phyloP scores from a whole-genome alignment of 1,139 yeast species.

The Candida neerlandica region DNA sequence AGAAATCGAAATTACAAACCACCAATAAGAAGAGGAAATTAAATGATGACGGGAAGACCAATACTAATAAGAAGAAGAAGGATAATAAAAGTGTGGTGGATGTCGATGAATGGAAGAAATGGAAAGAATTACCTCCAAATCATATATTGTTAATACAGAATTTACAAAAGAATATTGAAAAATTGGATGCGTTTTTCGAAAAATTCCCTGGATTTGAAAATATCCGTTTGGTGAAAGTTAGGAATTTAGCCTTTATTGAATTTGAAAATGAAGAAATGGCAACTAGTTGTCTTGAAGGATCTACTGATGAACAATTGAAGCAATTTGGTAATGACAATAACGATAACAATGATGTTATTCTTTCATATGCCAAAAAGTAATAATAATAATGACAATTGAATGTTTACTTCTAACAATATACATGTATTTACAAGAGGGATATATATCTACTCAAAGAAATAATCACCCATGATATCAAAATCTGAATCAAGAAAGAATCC shows the following conservation, averaged over 20 bases:
- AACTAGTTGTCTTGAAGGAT: constrained; percentile 24
- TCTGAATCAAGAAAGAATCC: constrained; percentile 9
- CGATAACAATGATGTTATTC: constrained; percentile 17
- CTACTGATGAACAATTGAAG: constrained; percentile 13
- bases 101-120: constrained; percentile 22
- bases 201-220: constrained; percentile 61
- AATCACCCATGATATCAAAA: constrained; percentile 10
- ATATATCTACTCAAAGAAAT: neutral
- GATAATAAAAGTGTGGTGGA: constrained; percentile 15
- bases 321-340: constrained; percentile 23
- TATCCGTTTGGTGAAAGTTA: constrained; percentile 64
- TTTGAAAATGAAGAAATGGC: constrained; percentile 53
- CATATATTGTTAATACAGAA: constrained; percentile 69
- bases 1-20: neutral
- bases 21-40: constrained; percentile 21
- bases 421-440: neutral
- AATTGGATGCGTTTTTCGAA: constrained; percentile 48
- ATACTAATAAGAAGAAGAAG: constrained; percentile 24
- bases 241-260: constrained; percentile 81
- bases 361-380: constrained; percentile 41
- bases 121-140: constrained; percentile 62
- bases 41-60: constrained; percentile 18
- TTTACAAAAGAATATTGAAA: constrained; percentile 31
- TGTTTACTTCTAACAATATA: neutral
- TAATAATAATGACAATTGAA: constrained; percentile 11